A percentile compares a stretch with the other conserved stretches of the same genome.
Conservation (phyloP, 2,329 filamentous ascomycete genomes). For the Colletotrichum sojae region DNA sequence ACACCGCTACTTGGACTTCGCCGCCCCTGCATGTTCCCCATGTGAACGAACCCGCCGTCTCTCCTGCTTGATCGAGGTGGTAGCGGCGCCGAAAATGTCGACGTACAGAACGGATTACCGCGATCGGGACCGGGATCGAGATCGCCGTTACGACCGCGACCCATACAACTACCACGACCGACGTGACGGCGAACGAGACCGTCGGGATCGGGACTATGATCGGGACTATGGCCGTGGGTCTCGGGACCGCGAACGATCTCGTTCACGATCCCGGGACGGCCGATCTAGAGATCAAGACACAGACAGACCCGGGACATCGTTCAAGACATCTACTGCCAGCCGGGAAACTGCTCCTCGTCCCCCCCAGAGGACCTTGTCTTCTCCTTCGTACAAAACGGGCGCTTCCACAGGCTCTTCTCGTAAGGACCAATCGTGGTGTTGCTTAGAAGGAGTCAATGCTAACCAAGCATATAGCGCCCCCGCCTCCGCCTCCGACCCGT, state of each 20-base stretch:
- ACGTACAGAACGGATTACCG: slow-evolving; percentile 18
- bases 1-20: background rate
- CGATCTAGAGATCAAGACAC: background rate
- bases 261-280: background rate
- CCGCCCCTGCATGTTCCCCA: background rate
- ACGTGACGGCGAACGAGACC: slow-evolving; percentile 34
- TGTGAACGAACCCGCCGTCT: background rate
- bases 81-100: background rate
- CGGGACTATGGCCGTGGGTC: slow-evolving; percentile 13
- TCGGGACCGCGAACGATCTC: slow-evolving; percentile 39
- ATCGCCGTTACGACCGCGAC: slow-evolving; percentile 10
- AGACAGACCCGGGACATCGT: background rate
- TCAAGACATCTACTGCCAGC: background rate
- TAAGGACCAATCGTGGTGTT: background rate
- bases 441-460: background rate
- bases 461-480: slow-evolving; percentile 6
- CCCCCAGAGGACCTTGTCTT: slow-evolving; percentile 9
- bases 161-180: slow-evolving; percentile 26
- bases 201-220: slow-evolving; percentile 14
- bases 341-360: slow-evolving; percentile 12
- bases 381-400: slow-evolving; percentile 13
- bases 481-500: slow-evolving; percentile 1
- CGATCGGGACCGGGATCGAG: slow-evolving; percentile 37
- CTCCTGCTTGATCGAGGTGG: background rate
- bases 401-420: background rate